A percentile compares a stretch with the other conserved stretches of the same genome.
These are phyloP conservation scores for Vanrija humicola DNA, from an alignment of 1,284 basidiomycete genomes.

Conservation along the genomic window DNA sequence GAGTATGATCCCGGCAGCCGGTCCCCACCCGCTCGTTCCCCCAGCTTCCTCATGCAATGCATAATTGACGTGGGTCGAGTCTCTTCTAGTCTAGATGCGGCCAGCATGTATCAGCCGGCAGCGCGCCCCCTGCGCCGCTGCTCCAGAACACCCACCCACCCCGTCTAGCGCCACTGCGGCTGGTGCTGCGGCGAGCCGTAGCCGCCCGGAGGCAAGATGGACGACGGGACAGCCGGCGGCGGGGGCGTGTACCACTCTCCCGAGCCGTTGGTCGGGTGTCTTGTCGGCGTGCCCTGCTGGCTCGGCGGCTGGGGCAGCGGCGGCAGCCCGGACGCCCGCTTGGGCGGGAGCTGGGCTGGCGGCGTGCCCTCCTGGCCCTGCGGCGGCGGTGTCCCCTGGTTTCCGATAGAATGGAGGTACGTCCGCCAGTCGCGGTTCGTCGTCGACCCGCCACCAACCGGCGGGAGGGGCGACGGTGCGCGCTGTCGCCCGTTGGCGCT, in stretches of 20 bases:
- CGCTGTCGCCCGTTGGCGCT: background rate
- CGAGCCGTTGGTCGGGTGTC: conserved; percentile 26
- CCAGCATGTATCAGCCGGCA: too few relatives aligned
- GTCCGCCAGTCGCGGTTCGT: conserved; percentile 33
- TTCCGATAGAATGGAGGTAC: conserved; percentile 31
- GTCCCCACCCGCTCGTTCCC: too few relatives aligned
- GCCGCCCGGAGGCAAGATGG: background rate
- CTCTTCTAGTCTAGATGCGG: too few relatives aligned
- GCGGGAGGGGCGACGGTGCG: background rate
- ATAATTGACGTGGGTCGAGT: too few relatives aligned
- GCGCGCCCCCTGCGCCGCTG: background rate
- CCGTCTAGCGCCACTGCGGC: conserved; percentile 5
- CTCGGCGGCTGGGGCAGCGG: conserved; percentile 12
- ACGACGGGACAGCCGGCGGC: conserved; percentile 1
- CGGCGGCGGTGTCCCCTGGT: background rate
- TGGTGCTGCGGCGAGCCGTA: background rate
- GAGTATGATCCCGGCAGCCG: too few relatives aligned
- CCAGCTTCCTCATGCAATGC: too few relatives aligned
- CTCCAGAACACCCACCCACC: background rate
- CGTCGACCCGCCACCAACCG: background rate
- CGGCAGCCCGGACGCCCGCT: conserved; percentile 16
- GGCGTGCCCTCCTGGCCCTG: background rate
- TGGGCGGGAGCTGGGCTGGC: background rate
- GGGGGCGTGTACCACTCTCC: conserved; percentile 7
- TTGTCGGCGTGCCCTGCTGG: conserved; percentile 2